Conservation (phyloP, 2,329 filamentous ascomycete genomes). For the Monosporascus sp. region DNA sequence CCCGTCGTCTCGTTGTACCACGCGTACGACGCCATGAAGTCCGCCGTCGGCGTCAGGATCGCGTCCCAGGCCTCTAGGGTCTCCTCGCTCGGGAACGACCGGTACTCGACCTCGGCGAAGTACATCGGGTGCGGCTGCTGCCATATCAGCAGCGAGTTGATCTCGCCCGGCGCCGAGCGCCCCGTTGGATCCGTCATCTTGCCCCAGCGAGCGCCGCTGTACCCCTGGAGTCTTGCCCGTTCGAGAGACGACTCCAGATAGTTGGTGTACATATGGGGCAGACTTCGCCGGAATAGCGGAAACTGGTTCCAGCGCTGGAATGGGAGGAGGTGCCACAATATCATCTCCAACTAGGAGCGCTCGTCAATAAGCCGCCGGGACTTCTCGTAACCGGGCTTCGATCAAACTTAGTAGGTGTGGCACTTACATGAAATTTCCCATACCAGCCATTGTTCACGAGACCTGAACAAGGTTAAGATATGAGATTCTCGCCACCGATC, state of each 20-base stretch:
- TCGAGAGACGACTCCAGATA: conserved; percentile 35
- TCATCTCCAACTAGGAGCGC: conserved; percentile 42
- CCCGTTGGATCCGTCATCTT: conserved; percentile 56
- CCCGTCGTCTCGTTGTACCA: conserved; percentile 47
- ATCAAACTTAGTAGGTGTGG: neutral
- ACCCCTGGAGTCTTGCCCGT: conserved; percentile 35
- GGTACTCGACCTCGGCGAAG: conserved; percentile 52
- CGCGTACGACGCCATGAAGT: conserved; percentile 56
- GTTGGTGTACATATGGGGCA: conserved; percentile 40
- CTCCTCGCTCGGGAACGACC: conserved; percentile 34
- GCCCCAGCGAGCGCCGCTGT: conserved; percentile 38
- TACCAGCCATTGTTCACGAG: conserved; percentile 53
- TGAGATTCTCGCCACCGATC: neutral
- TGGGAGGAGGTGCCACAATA: conserved; percentile 47
- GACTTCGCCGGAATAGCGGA: conserved; percentile 37
- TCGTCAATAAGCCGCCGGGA: neutral
- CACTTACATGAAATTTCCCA: conserved; percentile 45
- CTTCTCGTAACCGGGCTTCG: neutral
- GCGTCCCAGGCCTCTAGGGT: conserved; percentile 49
- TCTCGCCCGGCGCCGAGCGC: conserved; percentile 51
- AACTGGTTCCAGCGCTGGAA: conserved; percentile 46
- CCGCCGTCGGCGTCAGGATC: conserved; percentile 45
- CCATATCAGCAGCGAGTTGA: conserved; percentile 58
- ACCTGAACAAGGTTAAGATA: conserved; percentile 21
- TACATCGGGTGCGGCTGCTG: conserved; percentile 58